Evolutionary conservation across 768 basidiomycete species (phyloP), one percentile per base, ranked within the genome.

Genomic region (Suillus tomentosus): DNA sequence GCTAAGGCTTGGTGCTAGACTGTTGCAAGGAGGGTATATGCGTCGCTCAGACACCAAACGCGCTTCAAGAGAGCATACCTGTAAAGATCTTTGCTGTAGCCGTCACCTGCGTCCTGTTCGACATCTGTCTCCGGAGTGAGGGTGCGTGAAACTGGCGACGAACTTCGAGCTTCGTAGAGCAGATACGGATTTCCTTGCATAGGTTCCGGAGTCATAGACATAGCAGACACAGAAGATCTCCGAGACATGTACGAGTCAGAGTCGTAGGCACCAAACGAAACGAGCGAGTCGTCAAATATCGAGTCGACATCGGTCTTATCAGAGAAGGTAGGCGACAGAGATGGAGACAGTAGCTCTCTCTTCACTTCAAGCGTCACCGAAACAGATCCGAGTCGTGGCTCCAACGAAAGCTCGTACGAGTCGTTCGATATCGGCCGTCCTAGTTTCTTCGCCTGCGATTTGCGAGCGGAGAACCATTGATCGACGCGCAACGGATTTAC

Each of bases 401-500:
- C 64, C 1, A 70, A 50, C 15, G 68, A 47, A 27, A 74, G 72
- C n/a, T 72, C 63, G 36, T 74, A 74, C 58, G 64, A 15, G 39
- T 45, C 75, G 19, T 62, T 43, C 4, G 59, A 27, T 24, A 76
- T 47, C 6, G 69, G 63, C 19, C 68, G 48, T 17, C 73, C 70
- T 5, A 36, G 13, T 34, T 63, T 75, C 64, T 72, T 76, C 11
- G 75, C 75, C 17, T 34, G 31, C 6, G 64, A 58, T 47, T 6
- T 73, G 60, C 74, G 72, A 61, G 70, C 63, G n/a, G 59, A 34
- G 66, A 75, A 75, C 74, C 74, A 75, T n/a, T 10, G n/a, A 19
- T 64, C 64, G 13, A 75, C 69, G 9, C 71, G 63, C 15, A 61
- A 66, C 34, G 69, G 66, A 39, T 37, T 66, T 47, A 68, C 68